Evolutionary conservation across 176 grass and related monocot species (phyloP), one percentile per base, ranked within the genome.

Genomic region (Neostapfia colusana): DNA sequence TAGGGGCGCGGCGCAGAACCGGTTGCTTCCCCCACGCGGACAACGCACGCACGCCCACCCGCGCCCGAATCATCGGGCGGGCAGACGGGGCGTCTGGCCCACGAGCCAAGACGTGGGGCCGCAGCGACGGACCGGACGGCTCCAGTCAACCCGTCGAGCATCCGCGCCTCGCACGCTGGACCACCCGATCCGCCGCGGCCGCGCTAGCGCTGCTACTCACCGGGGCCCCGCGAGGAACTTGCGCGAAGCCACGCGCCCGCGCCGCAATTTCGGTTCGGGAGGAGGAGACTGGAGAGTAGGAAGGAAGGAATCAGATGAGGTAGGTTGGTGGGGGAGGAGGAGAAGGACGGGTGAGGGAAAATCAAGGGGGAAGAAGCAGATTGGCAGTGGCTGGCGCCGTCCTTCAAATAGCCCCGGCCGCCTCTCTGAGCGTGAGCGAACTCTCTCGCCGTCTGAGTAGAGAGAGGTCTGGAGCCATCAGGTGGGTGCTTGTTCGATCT

Each of bases 401-500:
- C 20, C 51, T 54, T 54, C 51, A 54, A 54, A 21, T 54, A 54
- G 10, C 31, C 51, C 51, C 51, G 51, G 51, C 48, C 17, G 15
- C 75, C 21, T 25, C 41, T n/a, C n/a, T n/a, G n/a, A n/a, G n/a
- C n/a, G n/a, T n/a, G n/a, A n/a, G 79, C 39, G 31, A 31, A 1
- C 31, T 3, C 31, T 31, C 31, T 3, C 7, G 6, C 71, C 18
- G 11, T 31, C 31, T 31, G 31, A 0, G 21, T n/a, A 4, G 27
- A 7, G 18, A 15, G 25, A 0, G 31, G 31, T 31, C 39, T 41
- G 0, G 40, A 23, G 27, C 37, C 34, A 66, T 78, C 79, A 87
- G 85, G 85, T 31, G 31, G 31, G 31, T 87, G 65, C 48, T 23
- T 48, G 27, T 24, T 65, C 18, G 0, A 23, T 37, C 18, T 21